Base-by-base conservation (phyloP, 257 asterid genomes). In the Galeopsis tetrahit region DNA sequence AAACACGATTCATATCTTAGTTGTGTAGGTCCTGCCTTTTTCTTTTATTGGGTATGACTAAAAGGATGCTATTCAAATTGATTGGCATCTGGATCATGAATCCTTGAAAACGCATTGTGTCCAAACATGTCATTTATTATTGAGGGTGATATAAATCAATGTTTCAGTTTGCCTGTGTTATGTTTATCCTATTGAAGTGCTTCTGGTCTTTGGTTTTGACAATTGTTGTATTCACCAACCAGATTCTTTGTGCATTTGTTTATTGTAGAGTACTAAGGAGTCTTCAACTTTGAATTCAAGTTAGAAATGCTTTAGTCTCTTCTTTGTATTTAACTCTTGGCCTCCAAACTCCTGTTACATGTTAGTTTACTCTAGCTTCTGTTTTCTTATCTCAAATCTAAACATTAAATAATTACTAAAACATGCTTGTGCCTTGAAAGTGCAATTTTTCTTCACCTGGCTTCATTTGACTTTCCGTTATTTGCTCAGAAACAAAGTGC, bases 1-100 rank as follows among this genome's bases (percentile, higher is more conserved):
- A 21, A 21, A 21, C 28, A 21, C 28, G 1, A 21, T 21, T 21
- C 28, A 21, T 21, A 21, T 51, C 53, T 40, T 31, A 58, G 48
- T n/a, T 74, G 56, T 15, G 21, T 53, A 5, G 40, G 66, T 14
- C 40, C 28, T 53, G 65, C 57, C 10, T 17, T 64, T 34, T 28
- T 49, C 17, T 4, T 43, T 21, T 42, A 58, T 14, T 69, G 43
- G 66, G 14, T 28, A 13, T 10, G 34, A 31, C 39, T 46, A 33
- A 32, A 62, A 51, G 44, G 63, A 34, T 48, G 63, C 17, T 21
- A 60, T 65, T 72, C 38, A 34, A 34, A 64, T 55, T 58, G 39
- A 57, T 75, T 39, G 64, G 35, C 36, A 74, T 14, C 34, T 55
- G 43, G 28, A 33, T 65, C 68, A 74, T 49, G 56, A 36, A 72